A percentile compares a stretch with the other conserved stretches of the same genome.
phyloP scores from a whole-genome alignment of 192 early-diverging fungal genomes.

The Allomyces javanicus region DNA sequence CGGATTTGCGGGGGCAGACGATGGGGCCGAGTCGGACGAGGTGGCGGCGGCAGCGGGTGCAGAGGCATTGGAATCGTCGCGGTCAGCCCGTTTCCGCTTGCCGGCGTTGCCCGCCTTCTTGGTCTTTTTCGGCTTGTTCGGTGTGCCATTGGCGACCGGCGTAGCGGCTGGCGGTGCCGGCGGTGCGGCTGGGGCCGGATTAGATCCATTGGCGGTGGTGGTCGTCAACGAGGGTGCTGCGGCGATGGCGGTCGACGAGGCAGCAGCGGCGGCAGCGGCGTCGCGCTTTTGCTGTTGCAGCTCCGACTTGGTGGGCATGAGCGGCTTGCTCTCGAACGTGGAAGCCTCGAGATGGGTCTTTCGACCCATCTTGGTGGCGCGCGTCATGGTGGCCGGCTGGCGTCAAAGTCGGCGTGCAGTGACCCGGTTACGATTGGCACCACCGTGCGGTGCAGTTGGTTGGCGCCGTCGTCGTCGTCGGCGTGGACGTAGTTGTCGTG shows the following conservation, averaged over 20 bases:
- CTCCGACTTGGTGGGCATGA: slow-evolving; percentile 23
- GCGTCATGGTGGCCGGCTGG: slow-evolving; percentile 20
- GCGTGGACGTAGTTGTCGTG: no score
- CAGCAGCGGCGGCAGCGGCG: neutral
- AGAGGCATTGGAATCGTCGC: no score
- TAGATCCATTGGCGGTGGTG: slow-evolving; percentile 9
- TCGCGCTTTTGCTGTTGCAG: slow-evolving; percentile 11
- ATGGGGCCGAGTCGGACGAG: no score
- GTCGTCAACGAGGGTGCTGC: slow-evolving; percentile 1
- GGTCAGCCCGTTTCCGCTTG: no score
- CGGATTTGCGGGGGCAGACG: no score
- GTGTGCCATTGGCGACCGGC: slow-evolving; percentile 6
- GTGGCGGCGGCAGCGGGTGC: no score
- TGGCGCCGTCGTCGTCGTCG: no score
- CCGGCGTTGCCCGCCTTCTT: no score
- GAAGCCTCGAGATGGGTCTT: slow-evolving; percentile 28
- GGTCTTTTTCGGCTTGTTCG: slow-evolving; percentile 7
- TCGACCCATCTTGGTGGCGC: slow-evolving; percentile 30
- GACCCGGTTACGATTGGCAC: no score
- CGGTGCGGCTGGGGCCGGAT: slow-evolving; percentile 5
- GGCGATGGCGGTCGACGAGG: neutral
- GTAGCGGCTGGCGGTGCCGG: neutral
- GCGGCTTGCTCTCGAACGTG: slow-evolving; percentile 20
- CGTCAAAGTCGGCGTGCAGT: no score
- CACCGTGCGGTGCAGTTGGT: no score